Evolutionary conservation across 2,329 filamentous ascomycete species (phyloP).

Genomic region (Celoporthe dispersa): DNA sequence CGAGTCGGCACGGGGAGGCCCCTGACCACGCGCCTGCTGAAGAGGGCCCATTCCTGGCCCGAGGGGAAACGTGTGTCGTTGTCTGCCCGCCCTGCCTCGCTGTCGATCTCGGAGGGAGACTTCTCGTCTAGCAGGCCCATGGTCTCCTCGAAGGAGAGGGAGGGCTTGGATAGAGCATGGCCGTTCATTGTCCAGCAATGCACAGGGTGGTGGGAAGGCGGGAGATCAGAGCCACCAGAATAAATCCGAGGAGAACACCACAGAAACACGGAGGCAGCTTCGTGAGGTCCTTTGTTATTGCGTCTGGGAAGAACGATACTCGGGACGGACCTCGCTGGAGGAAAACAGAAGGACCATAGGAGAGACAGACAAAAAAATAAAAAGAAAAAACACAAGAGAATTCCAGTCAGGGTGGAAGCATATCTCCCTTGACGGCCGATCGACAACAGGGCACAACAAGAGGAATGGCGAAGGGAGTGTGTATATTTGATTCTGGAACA

Average conservation of each 20-base stretch:
- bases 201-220: background rate
- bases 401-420: background rate
- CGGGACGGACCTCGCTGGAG: conserved; percentile 18
- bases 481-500: background rate
- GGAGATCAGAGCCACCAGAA: background rate
- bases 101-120: conserved; percentile 49
- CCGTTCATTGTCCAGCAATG: conserved; percentile 47
- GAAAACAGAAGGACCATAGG: conserved; percentile 13
- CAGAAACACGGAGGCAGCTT: background rate
- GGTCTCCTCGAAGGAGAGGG: conserved; percentile 49
- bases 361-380: conserved; percentile 5
- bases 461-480: background rate
- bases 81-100: conserved; percentile 45
- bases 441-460: conserved; percentile 5
- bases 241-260: background rate
- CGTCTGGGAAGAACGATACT: conserved; percentile 4
- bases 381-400: background rate
- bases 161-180: conserved; percentile 41
- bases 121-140: conserved; percentile 50
- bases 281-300: background rate
- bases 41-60: conserved; percentile 39
- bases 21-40: conserved; percentile 32
- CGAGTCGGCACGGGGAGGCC: conserved; percentile 41
- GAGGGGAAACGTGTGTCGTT: conserved; percentile 41
- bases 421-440: conserved; percentile 16